Evolutionary conservation across 2,329 filamentous ascomycete species (phyloP).

Genomic region (Ophiosphaerella narmari): DNA sequence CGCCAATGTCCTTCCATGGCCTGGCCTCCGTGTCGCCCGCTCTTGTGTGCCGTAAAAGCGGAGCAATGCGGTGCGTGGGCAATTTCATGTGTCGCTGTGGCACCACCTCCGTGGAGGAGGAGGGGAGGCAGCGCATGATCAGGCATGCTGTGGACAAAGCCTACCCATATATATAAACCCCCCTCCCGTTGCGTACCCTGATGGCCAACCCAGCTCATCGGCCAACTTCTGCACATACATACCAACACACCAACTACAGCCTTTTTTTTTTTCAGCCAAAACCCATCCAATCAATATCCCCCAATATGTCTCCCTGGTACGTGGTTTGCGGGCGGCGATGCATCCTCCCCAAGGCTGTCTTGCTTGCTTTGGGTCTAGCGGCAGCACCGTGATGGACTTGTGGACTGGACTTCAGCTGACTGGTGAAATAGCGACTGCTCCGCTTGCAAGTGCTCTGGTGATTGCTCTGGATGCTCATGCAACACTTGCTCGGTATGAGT

Average conservation of each 20-base stretch:
- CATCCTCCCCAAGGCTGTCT: too few relatives aligned
- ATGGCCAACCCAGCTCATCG: constrained; percentile 10
- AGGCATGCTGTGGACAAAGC: not conserved
- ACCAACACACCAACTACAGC: not conserved
- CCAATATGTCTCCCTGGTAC: constrained; percentile 26
- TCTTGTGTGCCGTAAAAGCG: too few relatives aligned
- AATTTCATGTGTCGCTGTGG: not conserved
- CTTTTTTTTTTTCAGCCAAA: not conserved
- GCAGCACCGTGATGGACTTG: constrained; percentile 14
- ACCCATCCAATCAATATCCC: constrained; percentile 4
- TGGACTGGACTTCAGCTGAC: not conserved
- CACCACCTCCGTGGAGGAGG: too few relatives aligned
- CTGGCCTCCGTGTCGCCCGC: not conserved
- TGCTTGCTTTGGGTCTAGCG: constrained; percentile 4
- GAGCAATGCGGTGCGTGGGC: not conserved
- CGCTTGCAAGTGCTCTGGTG: constrained; percentile 23
- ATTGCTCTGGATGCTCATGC: constrained; percentile 36
- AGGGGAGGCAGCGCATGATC: constrained; percentile 2
- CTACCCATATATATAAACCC: constrained; percentile 9
- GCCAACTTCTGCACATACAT: not conserved
- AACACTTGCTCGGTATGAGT: constrained; percentile 22
- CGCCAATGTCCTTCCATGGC: not conserved
- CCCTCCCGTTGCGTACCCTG: constrained; percentile 15
- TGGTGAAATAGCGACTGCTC: constrained; percentile 4
- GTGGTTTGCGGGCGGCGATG: not conserved